Conservation (phyloP, 768 basidiomycete species). For the Suillus subaureus region DNA sequence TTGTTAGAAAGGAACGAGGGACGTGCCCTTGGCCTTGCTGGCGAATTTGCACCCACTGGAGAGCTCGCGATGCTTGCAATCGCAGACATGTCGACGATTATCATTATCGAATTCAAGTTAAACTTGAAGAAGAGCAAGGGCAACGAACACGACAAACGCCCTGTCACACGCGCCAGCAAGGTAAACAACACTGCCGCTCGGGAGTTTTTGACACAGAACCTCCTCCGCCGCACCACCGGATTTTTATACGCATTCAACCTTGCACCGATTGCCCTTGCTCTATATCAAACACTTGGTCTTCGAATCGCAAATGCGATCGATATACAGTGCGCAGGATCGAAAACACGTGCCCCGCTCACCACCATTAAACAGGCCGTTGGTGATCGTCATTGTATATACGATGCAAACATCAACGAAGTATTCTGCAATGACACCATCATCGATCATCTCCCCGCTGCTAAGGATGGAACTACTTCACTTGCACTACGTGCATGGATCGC, state of each 20-base stretch:
- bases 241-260: slow-evolving; percentile 35
- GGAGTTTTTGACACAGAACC: slow-evolving; percentile 31
- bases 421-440: slow-evolving; percentile 14
- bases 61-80: slow-evolving; percentile 28
- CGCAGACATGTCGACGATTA: slow-evolving; percentile 27
- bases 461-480: slow-evolving; percentile 20
- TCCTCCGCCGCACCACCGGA: slow-evolving; percentile 30
- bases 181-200: slow-evolving; percentile 16
- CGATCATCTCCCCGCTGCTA: not conserved
- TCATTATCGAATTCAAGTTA: slow-evolving; percentile 28
- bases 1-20: slow-evolving; percentile 35
- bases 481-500: slow-evolving; percentile 34
- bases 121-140: slow-evolving; percentile 37
- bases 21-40: slow-evolving; percentile 33
- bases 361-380: slow-evolving; percentile 20
- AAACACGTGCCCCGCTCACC: slow-evolving; percentile 19
- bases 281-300: slow-evolving; percentile 34
- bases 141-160: slow-evolving; percentile 33
- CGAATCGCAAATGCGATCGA: slow-evolving; percentile 37
- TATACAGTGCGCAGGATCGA: slow-evolving; percentile 24
- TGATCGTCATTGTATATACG: slow-evolving; percentile 4
- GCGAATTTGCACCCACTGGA: slow-evolving; percentile 22
- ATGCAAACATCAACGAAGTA: slow-evolving; percentile 18
- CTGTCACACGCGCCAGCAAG: slow-evolving; percentile 16
- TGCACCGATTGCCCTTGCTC: slow-evolving; percentile 29